These are phyloP conservation scores for Fonsecaea pugnacius DNA, from an alignment of 2,329 filamentous ascomycete genomes.

Conservation along the genomic window DNA sequence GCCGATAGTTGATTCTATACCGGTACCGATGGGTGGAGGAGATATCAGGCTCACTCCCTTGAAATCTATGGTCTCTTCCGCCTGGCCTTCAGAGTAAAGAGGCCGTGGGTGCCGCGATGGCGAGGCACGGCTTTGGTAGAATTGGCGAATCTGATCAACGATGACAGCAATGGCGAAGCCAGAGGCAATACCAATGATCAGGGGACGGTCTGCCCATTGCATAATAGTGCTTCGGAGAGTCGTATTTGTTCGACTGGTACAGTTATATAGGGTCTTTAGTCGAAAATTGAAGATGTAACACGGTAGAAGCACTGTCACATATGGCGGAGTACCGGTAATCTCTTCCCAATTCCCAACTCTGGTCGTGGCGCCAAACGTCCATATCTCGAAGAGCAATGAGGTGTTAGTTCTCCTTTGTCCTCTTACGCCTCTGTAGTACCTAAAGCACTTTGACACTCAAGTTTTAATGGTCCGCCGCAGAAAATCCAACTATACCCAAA, in stretches of 20 bases:
- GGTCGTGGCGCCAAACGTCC: neutral
- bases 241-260: neutral
- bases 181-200: constrained; percentile 47
- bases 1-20: constrained; percentile 89
- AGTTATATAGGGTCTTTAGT: neutral
- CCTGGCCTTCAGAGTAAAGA: neutral
- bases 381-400: neutral
- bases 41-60: neutral
- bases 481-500: neutral
- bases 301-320: neutral
- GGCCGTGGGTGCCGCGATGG: neutral
- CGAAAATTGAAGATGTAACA: neutral
- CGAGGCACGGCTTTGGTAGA: neutral
- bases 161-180: constrained; percentile 40
- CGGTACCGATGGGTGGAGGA: constrained; percentile 43
- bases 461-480: neutral
- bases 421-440: no score
- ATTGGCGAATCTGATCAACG: constrained; percentile 28
- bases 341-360: neutral
- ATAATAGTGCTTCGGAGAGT: neutral
- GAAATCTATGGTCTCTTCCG: constrained; percentile 1
- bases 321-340: neutral
- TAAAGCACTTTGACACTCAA: no score
- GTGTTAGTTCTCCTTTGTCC: neutral
- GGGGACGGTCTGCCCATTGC: constrained; percentile 43